Conservation (phyloP, 768 basidiomycete genomes). For the Suillus decipiens region DNA sequence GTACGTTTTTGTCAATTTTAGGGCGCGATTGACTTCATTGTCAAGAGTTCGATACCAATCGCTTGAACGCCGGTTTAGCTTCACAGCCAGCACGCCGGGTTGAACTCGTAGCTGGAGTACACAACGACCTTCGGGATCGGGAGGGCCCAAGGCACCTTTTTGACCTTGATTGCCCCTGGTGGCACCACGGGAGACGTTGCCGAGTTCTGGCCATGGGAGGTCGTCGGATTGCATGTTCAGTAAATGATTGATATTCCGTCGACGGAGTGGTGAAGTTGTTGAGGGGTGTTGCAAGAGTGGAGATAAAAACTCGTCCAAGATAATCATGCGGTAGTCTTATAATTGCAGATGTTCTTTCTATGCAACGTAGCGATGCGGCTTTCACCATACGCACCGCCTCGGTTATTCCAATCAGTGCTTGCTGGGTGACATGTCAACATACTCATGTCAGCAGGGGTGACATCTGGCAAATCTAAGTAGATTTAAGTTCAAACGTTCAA, state of each 20-base stretch:
- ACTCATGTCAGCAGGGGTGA: conserved; percentile 34
- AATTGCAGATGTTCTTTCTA: conserved; percentile 31
- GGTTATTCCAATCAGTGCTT: conserved; percentile 25
- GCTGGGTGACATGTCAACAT: conserved; percentile 37
- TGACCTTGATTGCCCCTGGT: conserved; percentile 86
- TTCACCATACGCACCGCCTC: conserved; percentile 35
- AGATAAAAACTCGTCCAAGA: conserved; percentile 39
- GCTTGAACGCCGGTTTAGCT: conserved; percentile 71
- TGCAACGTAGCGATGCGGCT: conserved; percentile 37
- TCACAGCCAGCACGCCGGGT: conserved; percentile 78
- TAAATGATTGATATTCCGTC: conserved; percentile 8
- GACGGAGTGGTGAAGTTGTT: conserved; percentile 19
- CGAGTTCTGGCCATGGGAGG: conserved; percentile 84
- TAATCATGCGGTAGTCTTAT: conserved; percentile 36
- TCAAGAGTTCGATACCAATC: conserved; percentile 84
- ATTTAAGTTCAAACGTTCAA: conserved; percentile 9
- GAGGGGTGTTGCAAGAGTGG: conserved; percentile 33
- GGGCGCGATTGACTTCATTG: conserved; percentile 74
- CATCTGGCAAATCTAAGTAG: conserved; percentile 25
- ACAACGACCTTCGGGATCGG: conserved; percentile 76
- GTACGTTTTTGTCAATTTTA: conserved; percentile 84
- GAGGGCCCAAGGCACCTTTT: conserved; percentile 72
- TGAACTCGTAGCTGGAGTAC: conserved; percentile 81
- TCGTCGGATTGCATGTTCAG: conserved; percentile 59
- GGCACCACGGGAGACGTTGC: conserved; percentile 82